Conservation (phyloP, 1,139 yeast genomes). For the Zygoascus sp. region DNA sequence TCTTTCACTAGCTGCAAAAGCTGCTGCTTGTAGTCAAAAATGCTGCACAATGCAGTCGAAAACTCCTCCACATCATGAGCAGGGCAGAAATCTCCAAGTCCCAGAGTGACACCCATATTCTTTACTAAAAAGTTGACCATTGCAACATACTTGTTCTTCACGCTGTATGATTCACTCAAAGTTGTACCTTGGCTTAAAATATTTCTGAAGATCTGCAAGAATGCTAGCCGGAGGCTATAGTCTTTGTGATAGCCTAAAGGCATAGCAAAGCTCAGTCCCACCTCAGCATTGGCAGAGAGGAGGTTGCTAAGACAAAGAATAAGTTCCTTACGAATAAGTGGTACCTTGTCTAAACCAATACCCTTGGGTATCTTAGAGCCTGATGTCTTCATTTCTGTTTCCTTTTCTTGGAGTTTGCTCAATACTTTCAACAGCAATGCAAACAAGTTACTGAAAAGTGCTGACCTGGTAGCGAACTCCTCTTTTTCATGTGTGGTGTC, state of each 20-base stretch:
- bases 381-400: constrained; percentile 13
- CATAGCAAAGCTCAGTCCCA: constrained; percentile 71
- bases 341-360: constrained; percentile 15
- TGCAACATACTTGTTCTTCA: constrained; percentile 30
- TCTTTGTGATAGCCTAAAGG: constrained; percentile 77
- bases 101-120: constrained; percentile 21
- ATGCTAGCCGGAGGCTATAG: constrained; percentile 59
- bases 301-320: constrained; percentile 64
- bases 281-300: constrained; percentile 67
- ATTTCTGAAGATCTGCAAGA: constrained; percentile 70
- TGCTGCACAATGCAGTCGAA: constrained; percentile 64
- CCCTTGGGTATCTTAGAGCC: neutral
- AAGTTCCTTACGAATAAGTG: constrained; percentile 51
- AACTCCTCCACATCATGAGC: constrained; percentile 68
- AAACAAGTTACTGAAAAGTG: constrained; percentile 68
- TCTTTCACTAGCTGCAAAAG: constrained; percentile 54
- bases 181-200: constrained; percentile 47
- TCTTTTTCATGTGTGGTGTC: constrained; percentile 45
- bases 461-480: constrained; percentile 52
- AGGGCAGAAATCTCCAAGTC: constrained; percentile 45
- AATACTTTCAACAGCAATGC: constrained; percentile 65
- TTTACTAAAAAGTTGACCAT: constrained; percentile 30
- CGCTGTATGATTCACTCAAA: constrained; percentile 32
- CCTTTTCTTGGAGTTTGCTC: constrained; percentile 48
- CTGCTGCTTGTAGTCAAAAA: constrained; percentile 51